Evolutionary conservation across 495 filamentous ascomycete genomes (phyloP), one percentile per base, ranked within the genome.

Genomic region (Penicillium subrubescens): DNA sequence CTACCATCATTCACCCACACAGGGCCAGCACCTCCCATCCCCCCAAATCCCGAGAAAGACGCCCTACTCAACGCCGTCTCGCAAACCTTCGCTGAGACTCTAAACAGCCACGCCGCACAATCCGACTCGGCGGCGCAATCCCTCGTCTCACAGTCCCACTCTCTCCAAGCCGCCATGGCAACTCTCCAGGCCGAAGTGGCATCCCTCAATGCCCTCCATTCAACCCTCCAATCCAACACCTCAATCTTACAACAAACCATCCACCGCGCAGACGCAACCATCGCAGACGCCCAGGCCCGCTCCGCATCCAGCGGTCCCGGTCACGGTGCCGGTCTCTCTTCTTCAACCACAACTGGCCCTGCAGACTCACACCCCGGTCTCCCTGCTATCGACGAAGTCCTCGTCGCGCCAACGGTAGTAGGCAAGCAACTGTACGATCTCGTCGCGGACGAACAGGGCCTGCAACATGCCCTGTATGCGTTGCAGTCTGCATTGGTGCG

Each of bases 11-110:
- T 81, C 53, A 75, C 87, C 11, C 77, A 86, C 51, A 75, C 83
- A 8, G 74, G 86, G 48, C 82, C 88, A 33, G 87, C 91, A 0
- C 94, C 94, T 0, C 94, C 94, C 12, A 92, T 97, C 57, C 95
- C 95, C 1, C 94, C 93, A 1, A 99, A 99, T 73, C 95, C 95
- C 8, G 93, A 99, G 78, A 99, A 97, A 72, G 93, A 97, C 73
- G 88, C 88, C 37, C 86, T 99, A 27, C 84, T 97, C 11, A 85
- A 88, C 48, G 89, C 92, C 17, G 84, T 99, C 27, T 91, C 90
- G 53, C 80, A 81, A 29, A 85, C 88, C 1, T 78, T 99, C 12
- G 76, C 86, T 63, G 75, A 85, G 44, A 89, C 89, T 59, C 86
- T 94, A 2, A 85, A 86, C 27, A 79, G 80, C 52, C 87, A 87